Percentiles rank a stretch among this genome's conserved stretches.
Conservation (phyloP, 257 asterid genomes). For the Rubia yunnanensis region DNA sequence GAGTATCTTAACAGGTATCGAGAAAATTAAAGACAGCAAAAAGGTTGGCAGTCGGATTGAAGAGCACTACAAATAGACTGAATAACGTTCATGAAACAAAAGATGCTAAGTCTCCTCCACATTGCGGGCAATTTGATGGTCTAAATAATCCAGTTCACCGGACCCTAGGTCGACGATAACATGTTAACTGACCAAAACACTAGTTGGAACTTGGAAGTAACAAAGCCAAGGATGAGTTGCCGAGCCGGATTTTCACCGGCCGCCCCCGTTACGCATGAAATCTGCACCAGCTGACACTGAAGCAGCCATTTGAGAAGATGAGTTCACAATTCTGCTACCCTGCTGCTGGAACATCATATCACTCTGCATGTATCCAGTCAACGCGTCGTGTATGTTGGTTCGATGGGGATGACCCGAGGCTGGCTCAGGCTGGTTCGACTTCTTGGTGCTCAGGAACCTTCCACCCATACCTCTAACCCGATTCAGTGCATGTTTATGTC, state of each 20-base stretch:
- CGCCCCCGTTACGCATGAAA: constrained; percentile 36
- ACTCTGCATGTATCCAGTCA: constrained; percentile 16
- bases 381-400: constrained; percentile 15
- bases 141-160: not conserved
- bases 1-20: not conserved
- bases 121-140: not conserved
- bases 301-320: constrained; percentile 27
- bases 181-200: constrained; percentile 9
- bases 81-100: not conserved
- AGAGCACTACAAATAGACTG: not conserved
- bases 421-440: constrained; percentile 35
- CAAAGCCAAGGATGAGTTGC: constrained; percentile 99
- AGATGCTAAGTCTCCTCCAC: constrained; percentile 6
- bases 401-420: constrained; percentile 23
- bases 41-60: no score
- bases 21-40: not conserved
- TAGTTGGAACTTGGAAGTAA: constrained; percentile 12
- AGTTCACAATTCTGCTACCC: constrained; percentile 23
- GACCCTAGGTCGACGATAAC: not conserved
- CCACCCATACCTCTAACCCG: constrained; percentile 92
- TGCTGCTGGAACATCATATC: constrained; percentile 28
- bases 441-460: constrained; percentile 80
- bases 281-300: constrained; percentile 38
- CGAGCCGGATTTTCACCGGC: constrained; percentile 58
- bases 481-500: constrained; percentile 85